Evolutionary conservation across 2,329 filamentous ascomycete genomes (phyloP), one percentile per base, ranked within the genome.

Genomic region (Trichophyton schoenleinii): DNA sequence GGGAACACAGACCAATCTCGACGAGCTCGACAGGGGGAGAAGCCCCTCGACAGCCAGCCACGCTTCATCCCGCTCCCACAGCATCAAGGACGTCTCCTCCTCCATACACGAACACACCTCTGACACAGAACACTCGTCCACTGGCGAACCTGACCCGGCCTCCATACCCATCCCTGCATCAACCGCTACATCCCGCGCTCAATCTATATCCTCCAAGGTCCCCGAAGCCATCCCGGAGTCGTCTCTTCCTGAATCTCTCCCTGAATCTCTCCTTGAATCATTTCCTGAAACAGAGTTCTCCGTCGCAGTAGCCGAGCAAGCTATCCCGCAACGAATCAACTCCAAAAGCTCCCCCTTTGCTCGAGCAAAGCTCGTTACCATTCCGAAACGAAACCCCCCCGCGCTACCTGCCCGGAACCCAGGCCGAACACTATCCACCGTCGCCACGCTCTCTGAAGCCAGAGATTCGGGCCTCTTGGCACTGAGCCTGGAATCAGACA

Each of bases 351-450:
- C 87, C 60, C 81, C 84, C 61, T 84, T 91, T 61, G 87, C 84
- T 44, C 87, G 88, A 69, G 89, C 90, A 25, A 87, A 87, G 58
- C 78, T 96, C 58, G 89, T 96, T 31, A 91, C 84, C 53, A 95
- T 96, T 62, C 85, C 88, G 11, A 95, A 92, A 75, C 83, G 90
- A 41, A 74, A 86, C 0, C 68, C 65, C 18, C 83, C 89, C 0
- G 85, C 88, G 7, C 80, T 96, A 11, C 91, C 91, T 0, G 80
- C 83, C 2, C 81, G 91, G 57, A 95, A 88, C 69, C 87, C 89
- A 15, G 66, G 69, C 8, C 72, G 72, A 59, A 64, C 62, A 8
- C 22, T 18, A 11, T 59, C 57, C 13, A 58, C 48, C 5, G 38
- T 55, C 25, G 60, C 53, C 22, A 38, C 52, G 13, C 58, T 57